phyloP scores from a whole-genome alignment of 257 asterid species.

The Anisodus acutangulus region DNA sequence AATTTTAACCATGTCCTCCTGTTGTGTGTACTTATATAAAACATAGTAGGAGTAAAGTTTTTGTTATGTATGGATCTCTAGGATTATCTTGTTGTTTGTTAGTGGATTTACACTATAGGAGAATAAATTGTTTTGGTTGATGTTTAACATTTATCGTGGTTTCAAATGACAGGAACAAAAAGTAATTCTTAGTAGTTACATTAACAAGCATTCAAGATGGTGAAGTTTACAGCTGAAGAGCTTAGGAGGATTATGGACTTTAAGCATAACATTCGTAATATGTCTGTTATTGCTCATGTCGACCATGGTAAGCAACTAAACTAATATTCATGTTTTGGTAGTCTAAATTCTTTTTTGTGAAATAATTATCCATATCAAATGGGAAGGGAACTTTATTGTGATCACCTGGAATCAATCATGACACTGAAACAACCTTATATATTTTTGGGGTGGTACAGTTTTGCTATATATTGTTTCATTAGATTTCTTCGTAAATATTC shows the following conservation, averaged over 20 bases:
- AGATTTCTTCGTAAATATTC: background rate
- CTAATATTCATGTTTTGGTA: background rate
- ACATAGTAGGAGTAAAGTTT: background rate
- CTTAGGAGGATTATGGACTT: constrained; percentile 51
- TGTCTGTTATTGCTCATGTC: constrained; percentile 59
- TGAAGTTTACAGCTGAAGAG: constrained; percentile 55
- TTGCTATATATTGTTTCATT: background rate
- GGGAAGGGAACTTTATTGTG: background rate
- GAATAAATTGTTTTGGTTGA: background rate
- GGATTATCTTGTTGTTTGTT: background rate
- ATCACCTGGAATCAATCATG: background rate
- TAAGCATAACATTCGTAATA: constrained; percentile 51
- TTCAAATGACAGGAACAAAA: background rate
- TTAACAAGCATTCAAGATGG: constrained; percentile 34
- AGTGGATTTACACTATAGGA: background rate
- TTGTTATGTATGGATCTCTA: background rate
- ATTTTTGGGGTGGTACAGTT: background rate
- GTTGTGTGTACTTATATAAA: background rate
- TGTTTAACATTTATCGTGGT: background rate
- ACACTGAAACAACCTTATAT: background rate
- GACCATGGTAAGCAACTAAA: constrained; percentile 44
- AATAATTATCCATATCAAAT: background rate
- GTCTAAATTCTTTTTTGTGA: background rate
- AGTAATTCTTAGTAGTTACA: background rate
- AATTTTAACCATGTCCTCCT: background rate